Conservation (phyloP, 345 rosid species). For the Eutrema japonicum region DNA sequence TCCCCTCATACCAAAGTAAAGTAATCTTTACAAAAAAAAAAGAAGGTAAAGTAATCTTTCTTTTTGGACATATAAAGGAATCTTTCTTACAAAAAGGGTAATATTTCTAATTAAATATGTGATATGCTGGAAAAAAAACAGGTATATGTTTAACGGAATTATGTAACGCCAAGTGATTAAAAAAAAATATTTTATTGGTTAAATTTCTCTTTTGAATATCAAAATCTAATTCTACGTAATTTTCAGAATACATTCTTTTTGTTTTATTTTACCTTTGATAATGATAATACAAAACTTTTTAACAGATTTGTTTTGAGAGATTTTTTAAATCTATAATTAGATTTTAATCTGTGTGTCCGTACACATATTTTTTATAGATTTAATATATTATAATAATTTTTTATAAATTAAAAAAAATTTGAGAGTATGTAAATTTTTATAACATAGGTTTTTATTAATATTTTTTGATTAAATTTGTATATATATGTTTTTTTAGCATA, state of each 20-base stretch:
- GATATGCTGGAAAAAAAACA: not conserved
- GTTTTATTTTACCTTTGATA: not conserved
- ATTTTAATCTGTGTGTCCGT: no score
- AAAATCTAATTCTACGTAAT: no score
- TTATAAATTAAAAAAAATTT: no score
- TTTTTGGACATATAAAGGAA: no score
- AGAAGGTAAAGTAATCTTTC: not conserved
- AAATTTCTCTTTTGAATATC: not conserved
- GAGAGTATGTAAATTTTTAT: no score
- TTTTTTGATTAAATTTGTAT: no score
- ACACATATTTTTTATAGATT: no score
- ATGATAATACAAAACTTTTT: not conserved
- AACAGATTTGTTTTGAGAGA: not conserved
- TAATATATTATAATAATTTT: no score
- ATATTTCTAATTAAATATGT: no score
- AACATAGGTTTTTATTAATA: no score
- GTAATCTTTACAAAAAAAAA: not conserved
- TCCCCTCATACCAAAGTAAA: not conserved
- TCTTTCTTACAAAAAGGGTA: no score
- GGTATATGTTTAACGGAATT: not conserved
- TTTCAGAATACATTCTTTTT: not conserved
- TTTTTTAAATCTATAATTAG: not conserved
- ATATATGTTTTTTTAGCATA: no score
- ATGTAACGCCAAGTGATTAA: not conserved
- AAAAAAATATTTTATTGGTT: not conserved